These are phyloP conservation scores for Venturia oleaginea DNA, from an alignment of 2,329 filamentous ascomycete species.

Conservation along the genomic window DNA sequence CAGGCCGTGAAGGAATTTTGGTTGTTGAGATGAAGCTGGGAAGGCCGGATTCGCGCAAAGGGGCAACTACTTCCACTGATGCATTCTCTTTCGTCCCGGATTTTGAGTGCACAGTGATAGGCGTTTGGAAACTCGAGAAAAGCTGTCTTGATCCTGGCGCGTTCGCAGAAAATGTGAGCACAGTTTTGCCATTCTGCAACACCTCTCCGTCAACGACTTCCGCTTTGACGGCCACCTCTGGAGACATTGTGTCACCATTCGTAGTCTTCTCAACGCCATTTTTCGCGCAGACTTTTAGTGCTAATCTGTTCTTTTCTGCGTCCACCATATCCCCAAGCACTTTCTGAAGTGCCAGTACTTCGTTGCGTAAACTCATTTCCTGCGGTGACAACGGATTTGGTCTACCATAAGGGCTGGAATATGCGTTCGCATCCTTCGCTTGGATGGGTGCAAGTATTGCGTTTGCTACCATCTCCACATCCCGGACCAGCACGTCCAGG, in stretches of 20 bases:
- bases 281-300: not conserved
- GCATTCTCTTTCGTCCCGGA: slow-evolving; percentile 28
- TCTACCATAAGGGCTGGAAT: slow-evolving; percentile 6
- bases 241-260: slow-evolving; percentile 9
- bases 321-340: slow-evolving; percentile 9
- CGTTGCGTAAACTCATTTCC: slow-evolving; percentile 8
- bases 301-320: slow-evolving; percentile 6
- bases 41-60: slow-evolving; percentile 55
- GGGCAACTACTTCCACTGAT: slow-evolving; percentile 35
- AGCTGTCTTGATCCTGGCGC: slow-evolving; percentile 67
- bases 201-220: slow-evolving; percentile 21
- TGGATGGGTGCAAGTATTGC: slow-evolving; percentile 9
- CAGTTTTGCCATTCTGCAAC: slow-evolving; percentile 41
- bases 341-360: slow-evolving; percentile 10
- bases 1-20: slow-evolving; percentile 48
- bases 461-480: slow-evolving; percentile 12
- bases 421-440: slow-evolving; percentile 3
- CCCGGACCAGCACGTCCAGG: slow-evolving; percentile 31
- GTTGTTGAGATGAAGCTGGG: slow-evolving; percentile 67
- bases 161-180: slow-evolving; percentile 69
- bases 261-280: not conserved
- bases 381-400: not conserved
- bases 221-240: not conserved
- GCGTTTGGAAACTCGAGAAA: slow-evolving; percentile 72
- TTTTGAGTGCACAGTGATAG: slow-evolving; percentile 25